phyloP scores from a whole-genome alignment of 208 protist genomes.

The Crithidia acanthocephali region DNA sequence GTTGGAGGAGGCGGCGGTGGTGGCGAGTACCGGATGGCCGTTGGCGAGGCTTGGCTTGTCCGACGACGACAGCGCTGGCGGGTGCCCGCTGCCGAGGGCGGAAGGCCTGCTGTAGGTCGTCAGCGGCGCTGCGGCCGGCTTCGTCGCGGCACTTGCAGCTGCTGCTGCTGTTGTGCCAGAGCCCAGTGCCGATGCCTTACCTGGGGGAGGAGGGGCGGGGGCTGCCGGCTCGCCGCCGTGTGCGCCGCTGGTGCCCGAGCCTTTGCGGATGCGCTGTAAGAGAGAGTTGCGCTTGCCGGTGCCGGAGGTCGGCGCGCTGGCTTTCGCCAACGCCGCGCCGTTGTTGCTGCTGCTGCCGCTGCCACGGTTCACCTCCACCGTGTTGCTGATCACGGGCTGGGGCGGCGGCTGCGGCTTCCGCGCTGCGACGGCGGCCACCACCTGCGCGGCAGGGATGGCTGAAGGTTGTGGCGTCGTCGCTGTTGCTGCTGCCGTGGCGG shows the following conservation, averaged over 20 bases:
- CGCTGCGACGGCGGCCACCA: neutral
- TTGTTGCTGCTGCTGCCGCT: neutral
- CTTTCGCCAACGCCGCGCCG: too few relatives aligned
- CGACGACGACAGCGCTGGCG: neutral
- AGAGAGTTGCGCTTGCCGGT: neutral
- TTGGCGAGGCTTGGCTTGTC: neutral
- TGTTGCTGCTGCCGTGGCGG: neutral
- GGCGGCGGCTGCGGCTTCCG: neutral
- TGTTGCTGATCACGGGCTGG: constrained; percentile 5
- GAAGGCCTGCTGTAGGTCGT: too few relatives aligned
- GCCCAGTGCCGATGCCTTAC: too few relatives aligned
- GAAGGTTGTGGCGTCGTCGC: neutral
- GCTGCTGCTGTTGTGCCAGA: neutral
- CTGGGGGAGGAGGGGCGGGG: too few relatives aligned
- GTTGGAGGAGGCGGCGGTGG: neutral
- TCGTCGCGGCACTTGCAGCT: neutral
- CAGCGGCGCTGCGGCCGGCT: neutral
- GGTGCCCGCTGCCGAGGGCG: too few relatives aligned
- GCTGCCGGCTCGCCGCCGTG: neutral
- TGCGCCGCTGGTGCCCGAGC: neutral
- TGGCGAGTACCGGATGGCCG: neutral
- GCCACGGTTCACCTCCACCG: neutral
- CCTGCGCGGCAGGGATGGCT: too few relatives aligned
- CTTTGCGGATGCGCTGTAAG: constrained; percentile 4
- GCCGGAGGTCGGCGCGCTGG: neutral